Percentiles rank a stretch among this genome's conserved stretches.
Evolutionary conservation across 768 basidiomycete species (phyloP).

Genomic region (Heimioporus sp.): DNA sequence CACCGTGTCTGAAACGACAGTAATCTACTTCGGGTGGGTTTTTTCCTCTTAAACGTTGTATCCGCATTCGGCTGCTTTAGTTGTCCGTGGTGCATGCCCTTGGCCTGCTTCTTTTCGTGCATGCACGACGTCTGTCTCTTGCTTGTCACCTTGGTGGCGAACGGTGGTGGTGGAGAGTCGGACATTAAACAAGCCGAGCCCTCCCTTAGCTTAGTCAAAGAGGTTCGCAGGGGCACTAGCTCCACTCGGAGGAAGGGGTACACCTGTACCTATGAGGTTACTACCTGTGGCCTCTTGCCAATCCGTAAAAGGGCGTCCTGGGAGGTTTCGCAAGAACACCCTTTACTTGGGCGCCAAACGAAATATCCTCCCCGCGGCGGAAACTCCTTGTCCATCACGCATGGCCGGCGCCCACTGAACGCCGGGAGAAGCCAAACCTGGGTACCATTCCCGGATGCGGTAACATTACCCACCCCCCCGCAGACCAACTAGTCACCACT

Average conservation of each 20-base stretch:
- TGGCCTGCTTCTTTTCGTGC: conserved; percentile 3
- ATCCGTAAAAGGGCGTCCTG: neutral
- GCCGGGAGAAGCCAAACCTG: too few species aligned
- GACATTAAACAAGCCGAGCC: neutral
- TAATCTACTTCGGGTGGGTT: conserved; percentile 1
- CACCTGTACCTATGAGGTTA: neutral
- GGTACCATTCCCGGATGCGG: too few species aligned
- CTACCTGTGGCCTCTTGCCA: neutral
- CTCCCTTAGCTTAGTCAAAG: conserved; percentile 6
- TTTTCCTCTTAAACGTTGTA: neutral
- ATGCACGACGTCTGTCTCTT: neutral
- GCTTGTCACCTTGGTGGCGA: too few species aligned
- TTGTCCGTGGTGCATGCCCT: neutral
- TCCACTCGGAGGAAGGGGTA: neutral
- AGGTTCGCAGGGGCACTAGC: neutral
- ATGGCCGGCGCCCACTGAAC: too few species aligned
- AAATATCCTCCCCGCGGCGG: too few species aligned
- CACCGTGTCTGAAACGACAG: conserved; percentile 3
- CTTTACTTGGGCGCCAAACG: neutral
- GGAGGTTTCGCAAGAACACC: neutral
- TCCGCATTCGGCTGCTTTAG: neutral
- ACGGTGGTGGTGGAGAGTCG: neutral
- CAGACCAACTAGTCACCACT: too few species aligned
- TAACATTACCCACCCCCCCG: too few species aligned
- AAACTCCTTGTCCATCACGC: too few species aligned